Conservation (phyloP, 75 land plant genomes). For the Picea sitchensis region DNA sequence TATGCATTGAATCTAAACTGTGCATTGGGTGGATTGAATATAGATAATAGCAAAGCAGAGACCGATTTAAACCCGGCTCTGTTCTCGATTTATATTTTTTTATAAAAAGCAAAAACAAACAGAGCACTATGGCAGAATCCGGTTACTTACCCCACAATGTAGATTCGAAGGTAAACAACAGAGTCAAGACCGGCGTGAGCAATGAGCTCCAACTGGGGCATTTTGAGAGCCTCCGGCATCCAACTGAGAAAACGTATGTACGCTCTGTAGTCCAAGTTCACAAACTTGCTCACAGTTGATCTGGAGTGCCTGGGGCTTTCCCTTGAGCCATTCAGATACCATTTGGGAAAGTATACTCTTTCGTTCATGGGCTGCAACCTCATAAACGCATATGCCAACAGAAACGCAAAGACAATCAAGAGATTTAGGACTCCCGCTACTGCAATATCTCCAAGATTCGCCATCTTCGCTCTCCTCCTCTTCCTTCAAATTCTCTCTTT, state of each 20-base stretch:
- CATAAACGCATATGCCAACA: slow-evolving; percentile 53
- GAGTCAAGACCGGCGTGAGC: slow-evolving; percentile 60
- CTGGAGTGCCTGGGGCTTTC: slow-evolving; percentile 18
- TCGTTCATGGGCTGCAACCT: slow-evolving; percentile 69
- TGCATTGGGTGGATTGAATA: no score
- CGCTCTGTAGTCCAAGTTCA: slow-evolving; percentile 50
- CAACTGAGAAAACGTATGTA: slow-evolving; percentile 46
- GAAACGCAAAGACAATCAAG: slow-evolving; percentile 2
- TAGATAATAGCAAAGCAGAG: no score
- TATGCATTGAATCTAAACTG: no score
- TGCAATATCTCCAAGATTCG: slow-evolving; percentile 42
- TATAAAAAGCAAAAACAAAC: no score
- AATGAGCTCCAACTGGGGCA: slow-evolving; percentile 51
- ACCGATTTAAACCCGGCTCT: no score
- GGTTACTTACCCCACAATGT: slow-evolving; percentile 38
- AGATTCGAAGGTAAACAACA: slow-evolving; percentile 42
- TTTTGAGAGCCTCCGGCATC: slow-evolving; percentile 43
- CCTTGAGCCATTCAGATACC: slow-evolving; percentile 66
- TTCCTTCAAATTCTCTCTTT: no score
- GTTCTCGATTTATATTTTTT: no score
- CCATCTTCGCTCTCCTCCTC: slow-evolving; percentile 17
- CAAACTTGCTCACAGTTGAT: slow-evolving; percentile 29
- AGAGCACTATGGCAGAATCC: no score
- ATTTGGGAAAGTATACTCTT: slow-evolving; percentile 82
- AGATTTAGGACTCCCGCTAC: slow-evolving; percentile 65